These are phyloP conservation scores for Laetiporus sulphureus DNA, from an alignment of 1,284 basidiomycete genomes.

Conservation along the genomic window DNA sequence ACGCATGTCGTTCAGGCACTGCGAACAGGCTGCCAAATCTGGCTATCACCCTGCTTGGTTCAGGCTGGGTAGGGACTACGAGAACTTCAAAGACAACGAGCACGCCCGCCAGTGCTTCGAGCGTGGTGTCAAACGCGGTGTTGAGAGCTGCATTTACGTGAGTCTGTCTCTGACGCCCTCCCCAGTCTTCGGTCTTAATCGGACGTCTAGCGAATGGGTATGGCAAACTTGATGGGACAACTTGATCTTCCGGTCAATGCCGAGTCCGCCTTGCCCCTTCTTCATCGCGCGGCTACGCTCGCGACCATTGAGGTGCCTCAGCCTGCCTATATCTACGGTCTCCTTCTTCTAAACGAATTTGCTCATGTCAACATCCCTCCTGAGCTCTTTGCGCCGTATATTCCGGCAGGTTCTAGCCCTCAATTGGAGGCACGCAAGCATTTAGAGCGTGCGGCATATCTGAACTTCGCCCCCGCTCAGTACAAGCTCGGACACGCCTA, in stretches of 20 bases:
- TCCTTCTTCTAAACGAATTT: slow-evolving; percentile 81
- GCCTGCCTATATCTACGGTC: slow-evolving; percentile 80
- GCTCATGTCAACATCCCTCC: slow-evolving; percentile 49
- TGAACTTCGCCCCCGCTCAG: slow-evolving; percentile 85
- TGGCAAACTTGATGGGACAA: slow-evolving; percentile 87
- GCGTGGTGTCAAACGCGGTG: slow-evolving; percentile 17
- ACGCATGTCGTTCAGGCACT: slow-evolving; percentile 82
- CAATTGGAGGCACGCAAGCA: slow-evolving; percentile 44
- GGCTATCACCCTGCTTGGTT: slow-evolving; percentile 82
- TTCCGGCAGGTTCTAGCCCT: slow-evolving; percentile 35
- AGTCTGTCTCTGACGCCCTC: slow-evolving; percentile 1
- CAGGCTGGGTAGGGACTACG: slow-evolving; percentile 85
- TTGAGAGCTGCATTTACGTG: slow-evolving; percentile 20
- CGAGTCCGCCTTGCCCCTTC: slow-evolving; percentile 59
- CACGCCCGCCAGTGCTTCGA: slow-evolving; percentile 22
- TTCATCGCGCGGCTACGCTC: slow-evolving; percentile 72
- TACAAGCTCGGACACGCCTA: slow-evolving; percentile 92
- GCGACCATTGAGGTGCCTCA: slow-evolving; percentile 77
- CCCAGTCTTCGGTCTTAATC: neutral
- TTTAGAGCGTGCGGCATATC: slow-evolving; percentile 80
- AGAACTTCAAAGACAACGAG: slow-evolving; percentile 69
- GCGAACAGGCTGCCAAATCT: slow-evolving; percentile 71
- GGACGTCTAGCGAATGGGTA: slow-evolving; percentile 69
- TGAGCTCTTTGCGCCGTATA: slow-evolving; percentile 44
- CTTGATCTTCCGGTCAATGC: slow-evolving; percentile 57